Percentiles rank a stretch among this genome's conserved stretches.
These are phyloP conservation scores for Thalassiosira mediterranea DNA, from an alignment of 352 stramenopile species.

Conservation along the genomic window DNA sequence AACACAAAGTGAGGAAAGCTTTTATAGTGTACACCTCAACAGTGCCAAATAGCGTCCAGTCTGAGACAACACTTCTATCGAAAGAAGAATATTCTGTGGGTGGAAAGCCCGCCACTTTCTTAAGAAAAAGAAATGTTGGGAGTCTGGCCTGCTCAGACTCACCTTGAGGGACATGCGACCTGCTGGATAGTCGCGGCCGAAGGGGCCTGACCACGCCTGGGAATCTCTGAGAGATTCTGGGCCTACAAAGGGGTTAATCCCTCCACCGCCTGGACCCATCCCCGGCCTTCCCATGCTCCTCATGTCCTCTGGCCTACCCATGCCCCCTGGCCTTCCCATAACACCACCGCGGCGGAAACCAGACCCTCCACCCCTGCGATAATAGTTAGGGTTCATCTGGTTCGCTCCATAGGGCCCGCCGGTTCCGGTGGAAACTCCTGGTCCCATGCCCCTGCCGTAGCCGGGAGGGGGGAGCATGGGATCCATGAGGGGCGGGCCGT, in stretches of 20 bases:
- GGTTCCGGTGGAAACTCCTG: constrained; percentile 15
- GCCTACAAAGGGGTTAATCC: constrained; percentile 1
- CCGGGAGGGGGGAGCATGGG: constrained; percentile 32
- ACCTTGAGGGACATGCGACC: constrained; percentile 33
- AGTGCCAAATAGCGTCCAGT: too few relatives aligned
- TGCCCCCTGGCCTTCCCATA: background rate
- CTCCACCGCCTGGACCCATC: constrained; percentile 1
- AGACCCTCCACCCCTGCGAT: constrained; percentile 10
- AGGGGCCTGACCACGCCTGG: constrained; percentile 3
- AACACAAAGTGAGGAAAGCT: too few relatives aligned
- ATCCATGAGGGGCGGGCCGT: constrained; percentile 22
- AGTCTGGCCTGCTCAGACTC: too few relatives aligned
- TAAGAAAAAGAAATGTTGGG: too few relatives aligned
- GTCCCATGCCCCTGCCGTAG: constrained; percentile 19
- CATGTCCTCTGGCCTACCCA: background rate
- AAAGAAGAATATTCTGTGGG: too few relatives aligned
- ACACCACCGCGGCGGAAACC: constrained; percentile 3
- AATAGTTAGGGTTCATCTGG: constrained; percentile 36
- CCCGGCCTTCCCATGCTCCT: background rate
- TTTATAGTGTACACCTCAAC: too few relatives aligned
- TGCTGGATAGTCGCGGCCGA: constrained; percentile 29
- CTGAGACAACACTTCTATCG: too few relatives aligned
- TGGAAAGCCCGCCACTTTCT: too few relatives aligned
- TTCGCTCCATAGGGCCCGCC: constrained; percentile 26
- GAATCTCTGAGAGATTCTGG: constrained; percentile 4